Evolutionary conservation across 345 rosid species (phyloP), one percentile per base, ranked within the genome.

Genomic region (Trapa incisa): DNA sequence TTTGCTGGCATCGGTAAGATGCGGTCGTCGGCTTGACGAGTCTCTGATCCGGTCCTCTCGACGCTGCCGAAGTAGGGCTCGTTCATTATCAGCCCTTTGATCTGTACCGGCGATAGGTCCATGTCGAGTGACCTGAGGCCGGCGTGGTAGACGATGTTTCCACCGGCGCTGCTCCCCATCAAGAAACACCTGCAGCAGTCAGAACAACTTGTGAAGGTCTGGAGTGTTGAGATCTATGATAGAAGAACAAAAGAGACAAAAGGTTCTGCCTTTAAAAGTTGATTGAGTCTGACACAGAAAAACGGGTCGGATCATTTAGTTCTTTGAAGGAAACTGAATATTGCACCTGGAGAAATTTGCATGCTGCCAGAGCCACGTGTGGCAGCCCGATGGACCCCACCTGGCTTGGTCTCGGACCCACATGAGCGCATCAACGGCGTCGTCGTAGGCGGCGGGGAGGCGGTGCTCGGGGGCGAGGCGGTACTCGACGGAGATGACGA

Each of bases 401-500:
- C 70, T 33, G 13, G 92, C 93, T 77, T 90, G 96, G 35, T 82
- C 70, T 9, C 83, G 80, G 67, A 84, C 78, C 98, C 98, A 93
- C 65, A 35, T 48, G 70, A 93, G 74, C 3, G 94, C 76, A 5
- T 88, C 94, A 48, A 80, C 52, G 29, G 88, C 91, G 66, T 93
- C 98, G 0, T 87, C 91, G 78, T 86, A 93, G 32, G 96, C 94
- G 1, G 90, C 94, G 1, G 98, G 98, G 64, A 93, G 98, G 71
- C 92, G 89, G 78, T 90, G 86, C 52, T 93, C 98, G 1, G 98
- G 98, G n/a, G 89, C 77, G 2, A 90, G 86, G 61, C 98, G 92
- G 71, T 88, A 93, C 3, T 90, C 88, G 29, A 93, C 89, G 43
- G 96, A 85, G 70, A 90, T 74, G 73, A 93, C 71, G 0, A 93